Evolutionary conservation across 1,284 basidiomycete genomes (phyloP).

Genomic region (Microbotryum violaceum): DNA sequence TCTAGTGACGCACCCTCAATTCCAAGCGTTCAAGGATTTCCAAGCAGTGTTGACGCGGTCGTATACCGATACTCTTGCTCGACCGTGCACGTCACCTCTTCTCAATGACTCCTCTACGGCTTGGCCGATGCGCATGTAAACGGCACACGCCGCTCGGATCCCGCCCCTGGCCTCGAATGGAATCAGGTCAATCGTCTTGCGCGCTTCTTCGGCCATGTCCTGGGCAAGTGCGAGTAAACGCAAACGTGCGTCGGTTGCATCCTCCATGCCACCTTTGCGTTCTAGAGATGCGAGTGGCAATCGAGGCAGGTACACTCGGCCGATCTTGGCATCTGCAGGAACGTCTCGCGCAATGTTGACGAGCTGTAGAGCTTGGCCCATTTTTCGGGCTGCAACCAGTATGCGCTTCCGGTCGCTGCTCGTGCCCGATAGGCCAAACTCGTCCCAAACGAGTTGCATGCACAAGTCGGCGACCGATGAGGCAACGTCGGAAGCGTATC

Average conservation of each 20-base stretch:
- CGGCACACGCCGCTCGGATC: slow-evolving; percentile 40
- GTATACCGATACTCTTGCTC: slow-evolving; percentile 36
- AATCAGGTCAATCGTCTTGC: slow-evolving; percentile 36
- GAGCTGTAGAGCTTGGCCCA: slow-evolving; percentile 45
- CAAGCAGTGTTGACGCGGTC: slow-evolving; percentile 32
- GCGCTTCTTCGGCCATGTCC: slow-evolving; percentile 30
- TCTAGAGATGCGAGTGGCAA: slow-evolving; percentile 29
- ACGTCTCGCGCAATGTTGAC: slow-evolving; percentile 45
- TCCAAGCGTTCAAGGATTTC: slow-evolving; percentile 23
- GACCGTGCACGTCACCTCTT: slow-evolving; percentile 2
- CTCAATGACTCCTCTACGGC: slow-evolving; percentile 30
- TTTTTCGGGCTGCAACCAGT: slow-evolving; percentile 38
- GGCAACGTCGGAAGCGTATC: slow-evolving; percentile 45
- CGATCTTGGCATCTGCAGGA: slow-evolving; percentile 41
- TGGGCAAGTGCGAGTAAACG: slow-evolving; percentile 38
- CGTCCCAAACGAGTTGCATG: slow-evolving; percentile 44
- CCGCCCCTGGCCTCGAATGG: slow-evolving; percentile 40
- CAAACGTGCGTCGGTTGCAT: slow-evolving; percentile 33
- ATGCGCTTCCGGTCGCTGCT: slow-evolving; percentile 10
- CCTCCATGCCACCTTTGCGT: slow-evolving; percentile 14
- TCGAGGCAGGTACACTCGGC: slow-evolving; percentile 44
- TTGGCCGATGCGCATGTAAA: slow-evolving; percentile 41
- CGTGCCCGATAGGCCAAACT: slow-evolving; percentile 9
- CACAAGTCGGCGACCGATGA: slow-evolving; percentile 45
- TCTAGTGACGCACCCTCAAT: neutral